phyloP scores from a whole-genome alignment of 2,329 filamentous ascomycete species.

The Aureobasidium sp. region DNA sequence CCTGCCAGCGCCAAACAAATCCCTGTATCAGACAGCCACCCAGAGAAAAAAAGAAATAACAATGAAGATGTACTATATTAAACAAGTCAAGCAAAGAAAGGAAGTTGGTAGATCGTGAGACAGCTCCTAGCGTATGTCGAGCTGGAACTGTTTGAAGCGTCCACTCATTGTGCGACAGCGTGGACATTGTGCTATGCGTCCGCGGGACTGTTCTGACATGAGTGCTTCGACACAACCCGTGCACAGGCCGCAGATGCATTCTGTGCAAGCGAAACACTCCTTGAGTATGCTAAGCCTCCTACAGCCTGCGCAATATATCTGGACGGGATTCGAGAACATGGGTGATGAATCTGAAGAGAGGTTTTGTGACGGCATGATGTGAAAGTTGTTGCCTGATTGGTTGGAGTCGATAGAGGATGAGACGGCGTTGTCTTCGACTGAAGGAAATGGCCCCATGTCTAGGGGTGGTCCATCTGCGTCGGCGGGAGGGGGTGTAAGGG shows the following conservation, averaged over 20 bases:
- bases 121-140: conserved; percentile 60
- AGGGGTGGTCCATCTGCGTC: conserved; percentile 28
- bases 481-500: conserved; percentile 67
- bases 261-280: conserved; percentile 87
- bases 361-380: conserved; percentile 44
- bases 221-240: conserved; percentile 77
- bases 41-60: neutral
- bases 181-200: conserved; percentile 63
- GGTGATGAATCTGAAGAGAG: conserved; percentile 54
- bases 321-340: conserved; percentile 43
- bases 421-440: conserved; percentile 54
- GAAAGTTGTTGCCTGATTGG: conserved; percentile 63
- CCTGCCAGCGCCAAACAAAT: conserved; percentile 4
- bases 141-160: conserved; percentile 75
- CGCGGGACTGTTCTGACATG: conserved; percentile 62
- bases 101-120: neutral
- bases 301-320: conserved; percentile 90
- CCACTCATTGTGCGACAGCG: conserved; percentile 63
- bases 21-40: neutral
- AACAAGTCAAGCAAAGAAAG: neutral
- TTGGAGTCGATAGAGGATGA: conserved; percentile 54
- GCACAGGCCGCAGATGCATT: conserved; percentile 92
- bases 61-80: conserved; percentile 4
- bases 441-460: conserved; percentile 67
- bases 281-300: conserved; percentile 66